Evolutionary conservation across 2,329 filamentous ascomycete genomes (phyloP).

Genomic region (Penicillium sp.): DNA sequence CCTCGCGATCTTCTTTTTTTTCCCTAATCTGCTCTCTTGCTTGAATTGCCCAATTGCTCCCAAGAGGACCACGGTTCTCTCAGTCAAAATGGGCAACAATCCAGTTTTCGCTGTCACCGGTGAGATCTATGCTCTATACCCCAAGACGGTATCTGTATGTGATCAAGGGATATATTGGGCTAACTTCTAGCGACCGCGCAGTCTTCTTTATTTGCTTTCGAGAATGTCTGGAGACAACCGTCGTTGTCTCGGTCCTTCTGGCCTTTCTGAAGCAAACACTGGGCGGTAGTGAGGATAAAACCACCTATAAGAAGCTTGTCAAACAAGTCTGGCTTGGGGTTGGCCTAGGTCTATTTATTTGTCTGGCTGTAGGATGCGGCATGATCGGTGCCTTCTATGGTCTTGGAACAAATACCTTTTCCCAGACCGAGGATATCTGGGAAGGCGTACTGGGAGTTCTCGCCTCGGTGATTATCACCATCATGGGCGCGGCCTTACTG

Average conservation of each 20-base stretch:
- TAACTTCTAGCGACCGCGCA: conserved; percentile 10
- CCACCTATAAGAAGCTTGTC: conserved; percentile 69
- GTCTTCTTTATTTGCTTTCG: conserved; percentile 60
- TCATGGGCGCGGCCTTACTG: conserved; percentile 79
- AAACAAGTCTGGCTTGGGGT: conserved; percentile 73
- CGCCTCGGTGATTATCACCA: conserved; percentile 77
- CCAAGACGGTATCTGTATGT: not conserved
- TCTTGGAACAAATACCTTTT: conserved; percentile 69
- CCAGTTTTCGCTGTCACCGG: conserved; percentile 27
- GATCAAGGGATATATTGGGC: not conserved
- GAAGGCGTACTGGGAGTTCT: conserved; percentile 78
- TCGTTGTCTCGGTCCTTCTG: conserved; percentile 85
- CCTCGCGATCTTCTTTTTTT: not conserved
- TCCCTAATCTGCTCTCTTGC: not conserved
- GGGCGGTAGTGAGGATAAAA: conserved; percentile 64
- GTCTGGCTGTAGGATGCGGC: conserved; percentile 66
- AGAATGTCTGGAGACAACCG: conserved; percentile 80
- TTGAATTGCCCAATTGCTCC: not conserved
- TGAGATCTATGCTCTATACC: not conserved
- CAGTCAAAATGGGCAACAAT: conserved; percentile 23
- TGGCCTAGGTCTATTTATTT: conserved; percentile 64
- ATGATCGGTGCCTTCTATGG: conserved; percentile 77
- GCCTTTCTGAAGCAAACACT: conserved; percentile 84
- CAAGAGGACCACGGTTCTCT: not conserved
- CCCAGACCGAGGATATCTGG: conserved; percentile 73